Conservation (phyloP, 805 yeast species). For the Saturnispora sanitii region DNA sequence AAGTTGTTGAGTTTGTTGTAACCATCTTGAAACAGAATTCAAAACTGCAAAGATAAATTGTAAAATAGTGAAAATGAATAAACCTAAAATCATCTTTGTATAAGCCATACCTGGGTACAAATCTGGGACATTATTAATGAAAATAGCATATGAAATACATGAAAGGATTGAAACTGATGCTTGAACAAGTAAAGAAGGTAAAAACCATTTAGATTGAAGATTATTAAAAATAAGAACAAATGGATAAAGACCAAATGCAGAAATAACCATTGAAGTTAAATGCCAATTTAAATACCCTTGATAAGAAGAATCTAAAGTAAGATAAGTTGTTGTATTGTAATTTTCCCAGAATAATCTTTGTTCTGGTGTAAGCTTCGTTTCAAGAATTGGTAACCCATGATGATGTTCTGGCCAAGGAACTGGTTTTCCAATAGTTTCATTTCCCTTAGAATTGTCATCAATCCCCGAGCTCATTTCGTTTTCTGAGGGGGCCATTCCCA, state of each 20-base stretch:
- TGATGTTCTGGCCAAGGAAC: conserved; percentile 39
- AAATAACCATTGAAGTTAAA: conserved; percentile 31
- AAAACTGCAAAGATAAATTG: conserved; percentile 51
- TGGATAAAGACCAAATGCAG: conserved; percentile 57
- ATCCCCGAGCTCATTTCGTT: conserved; percentile 5
- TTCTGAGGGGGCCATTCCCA: not conserved
- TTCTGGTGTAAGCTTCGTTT: conserved; percentile 55
- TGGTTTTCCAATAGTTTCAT: conserved; percentile 20
- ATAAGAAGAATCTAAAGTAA: conserved; percentile 42
- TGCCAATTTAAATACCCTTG: conserved; percentile 49
- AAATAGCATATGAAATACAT: conserved; percentile 45
- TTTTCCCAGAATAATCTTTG: conserved; percentile 70
- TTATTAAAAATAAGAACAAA: conserved; percentile 54
- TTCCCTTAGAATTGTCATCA: conserved; percentile 3
- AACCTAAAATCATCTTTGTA: conserved; percentile 50
- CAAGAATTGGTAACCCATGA: conserved; percentile 71
- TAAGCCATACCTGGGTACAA: conserved; percentile 75
- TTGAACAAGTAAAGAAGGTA: conserved; percentile 48
- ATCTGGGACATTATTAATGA: conserved; percentile 48
- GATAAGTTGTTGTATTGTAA: conserved; percentile 70
- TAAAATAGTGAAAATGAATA: conserved; percentile 40
- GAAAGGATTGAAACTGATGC: conserved; percentile 38
- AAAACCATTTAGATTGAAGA: conserved; percentile 46
- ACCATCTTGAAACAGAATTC: conserved; percentile 36
- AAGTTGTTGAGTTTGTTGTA: conserved; percentile 11